Evolutionary conservation across 177 flowering plant species (phyloP), one percentile per base, ranked within the genome.

Genomic region (Vitis hybrid): DNA sequence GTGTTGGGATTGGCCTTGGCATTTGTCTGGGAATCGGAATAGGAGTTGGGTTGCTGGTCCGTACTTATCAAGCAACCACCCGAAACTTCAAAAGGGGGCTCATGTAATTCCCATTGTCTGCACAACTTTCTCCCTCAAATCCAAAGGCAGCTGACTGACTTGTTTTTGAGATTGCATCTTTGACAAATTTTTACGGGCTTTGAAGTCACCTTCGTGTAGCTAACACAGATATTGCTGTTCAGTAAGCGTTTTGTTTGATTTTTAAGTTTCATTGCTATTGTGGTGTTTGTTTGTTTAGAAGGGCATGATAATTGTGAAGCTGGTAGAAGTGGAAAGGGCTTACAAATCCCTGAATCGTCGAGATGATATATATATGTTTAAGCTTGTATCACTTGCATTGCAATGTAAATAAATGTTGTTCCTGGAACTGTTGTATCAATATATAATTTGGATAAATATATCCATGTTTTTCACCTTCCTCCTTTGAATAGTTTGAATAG

Each of bases 1-100:
- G 97, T 15, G 95, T 94, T 13, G 97, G 98, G 15, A 87, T 92
- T 50, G 94, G 98, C 28, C 95, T 94, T 17, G 98, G 98, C 33
- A 72, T 91, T 69, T 91, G 98, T 55, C 68, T 94, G 6, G 95
- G 97, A 53, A 28, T 92, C 7, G 98, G 98, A 10, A 76, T 91
- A 24, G 98, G 98, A 60, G 95, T 90, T 15, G 95, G 97, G 28
- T 79, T 94, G 79, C 71, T 92, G 64, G 92, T 86, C 54, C 92
- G 92, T 47, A 84, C 95, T n/a, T 93, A 91, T 82, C 94, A 86
- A 75, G 52, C 90, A 61, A 86, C 98, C 62, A 84, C 89, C 4
- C 54, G 90, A 62, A 86, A 75, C 73, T 89, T 94, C 79, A 90
- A 75, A 75, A 84, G 92, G 65, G 80, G 92, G 66, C 84, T 89